phyloP scores from a whole-genome alignment of 2,329 filamentous ascomycete species.

The Onygenales sp. region DNA sequence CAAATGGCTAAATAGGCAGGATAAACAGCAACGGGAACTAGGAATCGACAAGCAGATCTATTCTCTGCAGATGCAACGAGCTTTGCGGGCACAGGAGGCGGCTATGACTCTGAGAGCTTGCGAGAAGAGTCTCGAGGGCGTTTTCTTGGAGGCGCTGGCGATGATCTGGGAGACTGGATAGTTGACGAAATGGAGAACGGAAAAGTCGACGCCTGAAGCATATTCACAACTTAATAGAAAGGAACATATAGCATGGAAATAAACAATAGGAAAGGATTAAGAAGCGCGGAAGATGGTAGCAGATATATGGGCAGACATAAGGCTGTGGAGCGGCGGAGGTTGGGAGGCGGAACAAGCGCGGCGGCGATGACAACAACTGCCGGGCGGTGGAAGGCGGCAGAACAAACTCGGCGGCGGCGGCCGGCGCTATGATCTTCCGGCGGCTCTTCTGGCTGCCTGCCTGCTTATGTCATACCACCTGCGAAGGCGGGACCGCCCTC shows the following conservation, averaged over 20 bases:
- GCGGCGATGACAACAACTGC: not conserved
- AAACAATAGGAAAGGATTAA: not conserved
- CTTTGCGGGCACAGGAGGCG: not conserved
- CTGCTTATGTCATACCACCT: constrained; percentile 1
- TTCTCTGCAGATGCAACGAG: not conserved
- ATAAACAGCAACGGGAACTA: constrained; percentile 8
- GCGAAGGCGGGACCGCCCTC: too few species aligned
- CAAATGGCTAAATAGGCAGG: constrained; percentile 8
- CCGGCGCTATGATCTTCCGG: not conserved
- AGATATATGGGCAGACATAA: not conserved
- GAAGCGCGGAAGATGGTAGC: not conserved
- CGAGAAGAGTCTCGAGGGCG: not conserved
- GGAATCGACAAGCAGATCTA: constrained; percentile 2
- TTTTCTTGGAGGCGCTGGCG: not conserved
- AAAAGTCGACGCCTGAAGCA: constrained; percentile 2
- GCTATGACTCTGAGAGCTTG: not conserved
- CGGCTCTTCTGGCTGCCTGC: too few species aligned
- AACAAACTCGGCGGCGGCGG: not conserved
- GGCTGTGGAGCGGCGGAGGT: not conserved
- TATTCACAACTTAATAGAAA: constrained; percentile 2
- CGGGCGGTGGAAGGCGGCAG: not conserved
- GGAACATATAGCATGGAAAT: not conserved
- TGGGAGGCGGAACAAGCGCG: not conserved
- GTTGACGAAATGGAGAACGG: not conserved
- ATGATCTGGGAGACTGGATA: not conserved